Evolutionary conservation across 129 eudicot genomes (phyloP).

Genomic region (Tanacetum coccineum): DNA sequence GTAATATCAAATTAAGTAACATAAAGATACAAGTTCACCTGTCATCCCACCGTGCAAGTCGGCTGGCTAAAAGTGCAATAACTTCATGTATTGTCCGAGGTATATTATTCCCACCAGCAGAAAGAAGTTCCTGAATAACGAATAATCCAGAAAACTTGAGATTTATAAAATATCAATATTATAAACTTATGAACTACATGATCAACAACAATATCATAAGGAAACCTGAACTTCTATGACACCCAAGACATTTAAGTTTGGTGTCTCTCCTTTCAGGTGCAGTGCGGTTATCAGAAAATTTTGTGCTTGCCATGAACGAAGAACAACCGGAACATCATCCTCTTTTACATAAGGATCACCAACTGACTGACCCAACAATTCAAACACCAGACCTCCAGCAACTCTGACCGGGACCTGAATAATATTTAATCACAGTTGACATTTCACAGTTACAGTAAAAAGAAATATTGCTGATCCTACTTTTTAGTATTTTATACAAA

Average conservation of each 20-base stretch:
- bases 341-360: conserved; percentile 80
- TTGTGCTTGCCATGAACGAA: conserved; percentile 98
- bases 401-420: conserved; percentile 93
- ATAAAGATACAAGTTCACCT: conserved; percentile 42
- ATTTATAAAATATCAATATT: neutral
- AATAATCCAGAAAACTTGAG: conserved; percentile 20
- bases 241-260: conserved; percentile 81
- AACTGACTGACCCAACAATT: conserved; percentile 85
- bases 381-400: conserved; percentile 93
- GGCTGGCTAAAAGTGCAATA: conserved; percentile 71
- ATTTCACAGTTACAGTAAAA: conserved; percentile 8
- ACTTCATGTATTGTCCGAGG: conserved; percentile 90
- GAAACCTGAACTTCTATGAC: conserved; percentile 95
- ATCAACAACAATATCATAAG: conserved; percentile 12
- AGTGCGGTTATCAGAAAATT: conserved; percentile 74
- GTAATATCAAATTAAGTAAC: too few species aligned
- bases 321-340: conserved; percentile 87
- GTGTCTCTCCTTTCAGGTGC: conserved; percentile 75
- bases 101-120: conserved; percentile 75
- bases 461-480: too few species aligned
- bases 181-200: neutral
- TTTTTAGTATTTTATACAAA: too few species aligned
- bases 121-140: conserved; percentile 66
- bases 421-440: conserved; percentile 15
- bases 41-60: conserved; percentile 99